Evolutionary conservation across 192 early-diverging fungal species (phyloP).

Genomic region (Coemansia sp.): DNA sequence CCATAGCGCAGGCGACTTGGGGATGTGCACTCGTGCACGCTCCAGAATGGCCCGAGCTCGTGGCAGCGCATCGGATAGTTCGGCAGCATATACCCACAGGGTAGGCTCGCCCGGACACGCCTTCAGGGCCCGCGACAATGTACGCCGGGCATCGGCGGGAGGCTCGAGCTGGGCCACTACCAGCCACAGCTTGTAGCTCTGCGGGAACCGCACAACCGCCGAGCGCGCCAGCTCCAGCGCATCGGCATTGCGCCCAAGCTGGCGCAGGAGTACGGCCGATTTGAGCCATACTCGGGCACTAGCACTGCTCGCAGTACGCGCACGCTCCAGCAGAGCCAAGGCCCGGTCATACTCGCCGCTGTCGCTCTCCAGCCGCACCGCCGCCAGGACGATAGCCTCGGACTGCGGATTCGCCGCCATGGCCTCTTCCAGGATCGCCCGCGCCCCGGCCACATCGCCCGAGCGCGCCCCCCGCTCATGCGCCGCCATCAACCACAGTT

Average conservation of each 20-base stretch:
- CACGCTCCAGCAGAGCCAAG: slow-evolving; percentile 64
- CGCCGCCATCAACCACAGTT: slow-evolving; percentile 95
- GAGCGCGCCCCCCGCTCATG: slow-evolving; percentile 84
- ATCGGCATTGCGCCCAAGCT: slow-evolving; percentile 55
- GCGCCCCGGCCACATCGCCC: slow-evolving; percentile 76
- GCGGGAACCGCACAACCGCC: slow-evolving; percentile 64
- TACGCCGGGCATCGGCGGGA: slow-evolving; percentile 59
- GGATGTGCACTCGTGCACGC: slow-evolving; percentile 75
- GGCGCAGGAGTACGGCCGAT: slow-evolving; percentile 76
- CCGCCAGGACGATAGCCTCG: slow-evolving; percentile 92
- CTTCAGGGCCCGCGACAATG: slow-evolving; percentile 66
- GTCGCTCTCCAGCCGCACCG: slow-evolving; percentile 94
- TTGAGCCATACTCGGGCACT: slow-evolving; percentile 96
- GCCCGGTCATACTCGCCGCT: slow-evolving; percentile 73
- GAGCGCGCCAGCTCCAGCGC: slow-evolving; percentile 65
- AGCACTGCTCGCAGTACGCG: slow-evolving; percentile 57
- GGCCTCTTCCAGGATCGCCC: slow-evolving; percentile 75
- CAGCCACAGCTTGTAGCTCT: slow-evolving; percentile 90
- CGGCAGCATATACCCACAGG: slow-evolving; percentile 77
- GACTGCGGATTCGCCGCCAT: slow-evolving; percentile 87
- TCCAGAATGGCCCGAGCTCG: slow-evolving; percentile 83
- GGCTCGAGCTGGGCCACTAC: slow-evolving; percentile 77
- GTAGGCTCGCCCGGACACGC: slow-evolving; percentile 66
- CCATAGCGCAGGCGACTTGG: slow-evolving; percentile 79
- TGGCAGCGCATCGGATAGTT: slow-evolving; percentile 64